Base-by-base conservation (phyloP, 139 green algal genomes). In the Astrephomene gubernaculifera region DNA sequence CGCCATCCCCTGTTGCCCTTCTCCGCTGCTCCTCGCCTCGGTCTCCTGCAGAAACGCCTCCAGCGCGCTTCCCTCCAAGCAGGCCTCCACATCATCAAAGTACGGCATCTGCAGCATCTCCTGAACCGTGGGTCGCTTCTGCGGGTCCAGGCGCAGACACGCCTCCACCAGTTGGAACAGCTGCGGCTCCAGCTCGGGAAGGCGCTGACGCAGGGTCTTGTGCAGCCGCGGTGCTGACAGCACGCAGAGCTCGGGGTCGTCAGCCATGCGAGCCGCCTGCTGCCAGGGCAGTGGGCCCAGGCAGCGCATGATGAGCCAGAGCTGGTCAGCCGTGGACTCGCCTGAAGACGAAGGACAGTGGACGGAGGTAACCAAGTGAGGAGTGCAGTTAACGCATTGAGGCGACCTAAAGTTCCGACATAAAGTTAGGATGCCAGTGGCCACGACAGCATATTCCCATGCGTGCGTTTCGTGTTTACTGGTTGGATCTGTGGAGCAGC, bases 91-190 rank as follows among this genome's bases (percentile, higher is more conserved):
- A n/a, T 65, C 45, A 22, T 22, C 21, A 33, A 96, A 88, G 87
- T 95, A 97, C 4, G 91, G 87, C 87, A 96, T 91, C 65, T 88
- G 60, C 70, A 96, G 87, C 41, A 96, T 90, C 39, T 89, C 78
- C 2, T 61, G 69, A 17, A 92, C 93, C 14, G 85, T 90, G 21
- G 91, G 90, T 10, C 94, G 89, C 44, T 92, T 36, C 54, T 87
- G 86, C 45, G 93, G 93, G 69, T 92, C 54, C 41, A 88, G 87
- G 79, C 95, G 91, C 74, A 98, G 96, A 36, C 73, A 82, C 36
- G 73, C 73, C 54, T 53, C 73, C 35, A 81, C 33, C 49, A 81
- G 71, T 27, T 65, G 19, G 4, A 79, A 53, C n/a, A 79, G n/a
- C 44, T 5, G 44, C n/a, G 44, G 17, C n/a, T 79, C 71, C 19